Conservation (phyloP, 2,329 filamentous ascomycete genomes). For the Calonectria crousiana region DNA sequence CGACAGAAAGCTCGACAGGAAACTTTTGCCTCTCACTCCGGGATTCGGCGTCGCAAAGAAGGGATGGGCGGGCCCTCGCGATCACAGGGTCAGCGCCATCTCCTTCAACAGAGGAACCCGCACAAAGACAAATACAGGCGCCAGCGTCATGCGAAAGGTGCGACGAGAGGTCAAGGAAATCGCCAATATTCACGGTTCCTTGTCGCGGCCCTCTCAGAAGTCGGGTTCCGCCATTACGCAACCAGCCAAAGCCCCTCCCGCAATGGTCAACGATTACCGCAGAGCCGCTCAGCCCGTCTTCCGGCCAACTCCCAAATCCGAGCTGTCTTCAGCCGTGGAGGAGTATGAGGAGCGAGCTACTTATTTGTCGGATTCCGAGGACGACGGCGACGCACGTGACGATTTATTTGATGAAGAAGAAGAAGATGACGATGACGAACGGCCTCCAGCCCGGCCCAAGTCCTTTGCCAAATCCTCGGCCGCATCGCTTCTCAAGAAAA, state of each 20-base stretch:
- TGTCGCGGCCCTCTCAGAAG: constrained; percentile 52
- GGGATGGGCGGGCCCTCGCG: constrained; percentile 43
- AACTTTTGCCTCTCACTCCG: constrained; percentile 55
- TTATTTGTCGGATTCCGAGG: constrained; percentile 56
- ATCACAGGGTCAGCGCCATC: constrained; percentile 49
- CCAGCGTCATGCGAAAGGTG: constrained; percentile 68
- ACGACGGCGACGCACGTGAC: constrained; percentile 42
- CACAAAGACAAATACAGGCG: constrained; percentile 64
- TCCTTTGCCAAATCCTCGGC: constrained; percentile 21
- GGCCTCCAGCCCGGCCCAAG: constrained; percentile 25
- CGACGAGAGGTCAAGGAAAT: constrained; percentile 69
- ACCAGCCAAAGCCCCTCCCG: constrained; percentile 63
- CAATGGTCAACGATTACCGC: constrained; percentile 66
- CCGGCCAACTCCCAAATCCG: constrained; percentile 39
- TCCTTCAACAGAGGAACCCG: constrained; percentile 62
- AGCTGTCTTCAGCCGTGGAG: constrained; percentile 38
- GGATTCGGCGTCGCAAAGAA: constrained; percentile 50
- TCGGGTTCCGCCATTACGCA: constrained; percentile 50
- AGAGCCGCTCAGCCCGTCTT: constrained; percentile 56
- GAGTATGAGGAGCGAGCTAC: constrained; percentile 52
- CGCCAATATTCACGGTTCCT: constrained; percentile 58
- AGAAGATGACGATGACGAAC: constrained; percentile 15
- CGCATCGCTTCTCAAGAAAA: constrained; percentile 40
- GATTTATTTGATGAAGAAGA: constrained; percentile 46
- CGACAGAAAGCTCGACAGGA: constrained; percentile 59